Evolutionary conservation across 805 yeast genomes (phyloP).

Genomic region (Lachancea lanzarotensis): DNA sequence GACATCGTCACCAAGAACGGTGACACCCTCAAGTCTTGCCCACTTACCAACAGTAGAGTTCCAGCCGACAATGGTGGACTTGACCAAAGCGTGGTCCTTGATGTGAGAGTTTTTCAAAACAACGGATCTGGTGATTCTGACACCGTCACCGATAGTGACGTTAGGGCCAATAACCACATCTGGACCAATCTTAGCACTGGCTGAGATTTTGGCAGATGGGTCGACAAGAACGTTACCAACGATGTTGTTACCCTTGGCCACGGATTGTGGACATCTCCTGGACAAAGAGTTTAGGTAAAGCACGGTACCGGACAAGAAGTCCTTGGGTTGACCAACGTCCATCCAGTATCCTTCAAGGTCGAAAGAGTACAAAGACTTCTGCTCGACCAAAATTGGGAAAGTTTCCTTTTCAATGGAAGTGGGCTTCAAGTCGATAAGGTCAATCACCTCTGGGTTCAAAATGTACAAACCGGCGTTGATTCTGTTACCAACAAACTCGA

Average conservation of each 20-base stretch:
- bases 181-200: conserved; percentile 95
- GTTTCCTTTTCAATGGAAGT: conserved; percentile 99
- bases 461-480: conserved; percentile 98
- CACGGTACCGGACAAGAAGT: conserved; percentile 93
- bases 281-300: conserved; percentile 82
- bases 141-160: conserved; percentile 95
- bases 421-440: conserved; percentile 94
- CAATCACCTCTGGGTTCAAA: conserved; percentile 95
- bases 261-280: conserved; percentile 66
- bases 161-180: conserved; percentile 97
- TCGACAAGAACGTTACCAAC: conserved; percentile 90
- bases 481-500: conserved; percentile 98
- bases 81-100: conserved; percentile 96
- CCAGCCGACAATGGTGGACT: conserved; percentile 98
- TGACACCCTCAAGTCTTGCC: conserved; percentile 97
- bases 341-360: conserved; percentile 99
- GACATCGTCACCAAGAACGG: conserved; percentile 98
- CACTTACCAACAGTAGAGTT: conserved; percentile 95
- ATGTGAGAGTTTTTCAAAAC: conserved; percentile 84
- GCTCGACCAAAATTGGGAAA: conserved; percentile 91
- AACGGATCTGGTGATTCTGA: conserved; percentile 93
- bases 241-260: conserved; percentile 65
- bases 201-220: conserved; percentile 89
- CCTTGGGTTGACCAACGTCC: conserved; percentile 99
- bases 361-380: conserved; percentile 83